phyloP scores from a whole-genome alignment of 495 filamentous ascomycete genomes.

The Lindgomyces ingoldianus region DNA sequence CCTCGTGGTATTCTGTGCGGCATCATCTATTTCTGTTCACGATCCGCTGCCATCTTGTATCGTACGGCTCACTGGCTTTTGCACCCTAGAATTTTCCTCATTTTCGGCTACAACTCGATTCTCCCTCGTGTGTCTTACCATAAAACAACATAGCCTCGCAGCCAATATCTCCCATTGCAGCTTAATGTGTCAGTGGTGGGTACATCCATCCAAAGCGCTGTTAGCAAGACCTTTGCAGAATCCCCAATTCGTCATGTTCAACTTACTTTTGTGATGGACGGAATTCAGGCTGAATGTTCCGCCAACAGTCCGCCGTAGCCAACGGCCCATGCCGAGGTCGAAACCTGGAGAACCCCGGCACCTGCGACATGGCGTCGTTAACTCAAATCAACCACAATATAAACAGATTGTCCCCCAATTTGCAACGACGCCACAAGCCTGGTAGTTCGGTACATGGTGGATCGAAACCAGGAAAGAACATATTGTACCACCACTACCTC shows the following conservation, averaged over 20 bases:
- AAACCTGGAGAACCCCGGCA: slow-evolving; percentile 19
- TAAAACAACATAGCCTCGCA: too few species aligned
- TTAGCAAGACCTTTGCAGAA: too few species aligned
- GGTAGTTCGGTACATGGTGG: neutral
- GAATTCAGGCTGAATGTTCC: neutral
- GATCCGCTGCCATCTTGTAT: neutral
- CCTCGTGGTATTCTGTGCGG: neutral
- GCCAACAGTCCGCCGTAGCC: slow-evolving; percentile 8
- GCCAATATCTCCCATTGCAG: too few species aligned
- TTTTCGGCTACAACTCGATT: too few species aligned
- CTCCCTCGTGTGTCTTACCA: too few species aligned
- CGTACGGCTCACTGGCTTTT: too few species aligned
- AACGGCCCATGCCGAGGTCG: neutral
- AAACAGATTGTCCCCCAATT: slow-evolving; percentile 18
- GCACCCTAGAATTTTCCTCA: too few species aligned
- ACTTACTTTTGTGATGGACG: too few species aligned
- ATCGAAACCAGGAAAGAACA: neutral
- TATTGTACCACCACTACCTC: slow-evolving; percentile 10
- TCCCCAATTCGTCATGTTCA: too few species aligned
- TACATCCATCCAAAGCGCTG: too few species aligned
- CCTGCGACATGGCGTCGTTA: neutral
- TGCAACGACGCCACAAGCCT: neutral
- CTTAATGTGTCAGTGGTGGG: too few species aligned
- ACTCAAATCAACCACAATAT: slow-evolving; percentile 4
- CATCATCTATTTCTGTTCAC: neutral